A percentile compares a stretch with the other conserved stretches of the same genome.
Conservation (phyloP, 2,329 filamentous ascomycete species). For the Cladophialophora carrionii region DNA sequence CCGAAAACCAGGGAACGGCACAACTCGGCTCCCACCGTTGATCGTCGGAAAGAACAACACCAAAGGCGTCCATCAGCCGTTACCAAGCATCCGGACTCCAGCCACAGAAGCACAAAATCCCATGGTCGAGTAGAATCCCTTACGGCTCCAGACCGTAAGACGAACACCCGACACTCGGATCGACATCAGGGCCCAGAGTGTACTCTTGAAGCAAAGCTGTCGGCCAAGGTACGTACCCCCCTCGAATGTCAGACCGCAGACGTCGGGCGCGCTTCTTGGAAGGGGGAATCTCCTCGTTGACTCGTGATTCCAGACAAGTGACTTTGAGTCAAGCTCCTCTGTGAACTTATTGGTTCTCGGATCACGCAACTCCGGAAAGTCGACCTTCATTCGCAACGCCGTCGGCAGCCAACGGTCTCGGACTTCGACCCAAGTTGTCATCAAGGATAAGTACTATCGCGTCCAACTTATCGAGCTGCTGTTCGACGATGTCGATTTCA, state of each 20-base stretch:
- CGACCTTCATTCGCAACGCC: constrained; percentile 61
- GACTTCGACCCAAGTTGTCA: constrained; percentile 54
- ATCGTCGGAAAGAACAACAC: constrained; percentile 33
- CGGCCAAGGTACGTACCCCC: constrained; percentile 26
- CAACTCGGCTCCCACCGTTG: constrained; percentile 35
- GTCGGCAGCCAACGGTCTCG: constrained; percentile 52
- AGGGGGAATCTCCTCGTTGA: constrained; percentile 15
- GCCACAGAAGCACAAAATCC: constrained; percentile 31
- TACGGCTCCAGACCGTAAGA: constrained; percentile 20
- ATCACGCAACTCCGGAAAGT: constrained; percentile 59
- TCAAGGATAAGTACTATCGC: constrained; percentile 59
- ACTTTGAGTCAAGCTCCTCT: constrained; percentile 48
- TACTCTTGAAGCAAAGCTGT: constrained; percentile 23
- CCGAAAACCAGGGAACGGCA: constrained; percentile 35
- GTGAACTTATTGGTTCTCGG: constrained; percentile 64
- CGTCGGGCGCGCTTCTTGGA: not conserved
- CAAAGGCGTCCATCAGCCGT: constrained; percentile 29
- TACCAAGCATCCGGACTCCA: constrained; percentile 29
- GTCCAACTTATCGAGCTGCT: constrained; percentile 62
- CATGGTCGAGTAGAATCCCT: constrained; percentile 26
- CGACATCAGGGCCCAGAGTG: constrained; percentile 11
- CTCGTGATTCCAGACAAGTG: constrained; percentile 21
- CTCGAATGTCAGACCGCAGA: not conserved
- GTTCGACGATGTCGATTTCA: constrained; percentile 56
- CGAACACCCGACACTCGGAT: constrained; percentile 19